Evolutionary conservation across 1,139 yeast species (phyloP).

Genomic region (Saccharomycopsis hybrid): DNA sequence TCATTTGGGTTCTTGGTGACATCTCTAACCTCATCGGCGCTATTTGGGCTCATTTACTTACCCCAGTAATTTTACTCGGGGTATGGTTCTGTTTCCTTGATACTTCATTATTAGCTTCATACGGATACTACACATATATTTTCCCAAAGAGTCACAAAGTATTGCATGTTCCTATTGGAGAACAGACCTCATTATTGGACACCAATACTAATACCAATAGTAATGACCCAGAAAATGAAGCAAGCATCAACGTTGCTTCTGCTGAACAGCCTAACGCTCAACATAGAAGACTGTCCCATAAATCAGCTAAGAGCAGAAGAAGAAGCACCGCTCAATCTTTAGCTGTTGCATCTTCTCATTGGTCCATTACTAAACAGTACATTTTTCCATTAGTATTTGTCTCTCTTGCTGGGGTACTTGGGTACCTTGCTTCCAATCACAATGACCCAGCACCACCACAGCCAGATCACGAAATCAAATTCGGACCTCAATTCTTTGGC

Average conservation of each 20-base stretch:
- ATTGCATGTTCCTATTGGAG: background rate
- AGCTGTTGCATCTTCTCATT: slow-evolving; percentile 28
- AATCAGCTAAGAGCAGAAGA: slow-evolving; percentile 21
- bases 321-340: slow-evolving; percentile 28
- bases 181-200: slow-evolving; percentile 1
- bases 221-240: background rate
- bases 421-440: slow-evolving; percentile 48
- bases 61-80: slow-evolving; percentile 65
- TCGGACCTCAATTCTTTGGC: slow-evolving; percentile 67
- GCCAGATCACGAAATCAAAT: slow-evolving; percentile 32
- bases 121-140: slow-evolving; percentile 46
- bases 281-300: background rate
- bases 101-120: slow-evolving; percentile 53
- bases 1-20: slow-evolving; percentile 73
- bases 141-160: slow-evolving; percentile 34
- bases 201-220: too few species aligned
- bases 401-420: slow-evolving; percentile 58
- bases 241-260: slow-evolving; percentile 10
- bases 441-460: slow-evolving; percentile 24
- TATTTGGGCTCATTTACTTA: slow-evolving; percentile 63
- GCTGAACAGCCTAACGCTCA: background rate
- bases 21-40: slow-evolving; percentile 62
- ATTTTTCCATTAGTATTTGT: slow-evolving; percentile 59
- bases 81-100: slow-evolving; percentile 74
- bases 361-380: slow-evolving; percentile 44